Conservation (phyloP, 1,139 yeast species). For the Debaryomycetaceae sp. region DNA sequence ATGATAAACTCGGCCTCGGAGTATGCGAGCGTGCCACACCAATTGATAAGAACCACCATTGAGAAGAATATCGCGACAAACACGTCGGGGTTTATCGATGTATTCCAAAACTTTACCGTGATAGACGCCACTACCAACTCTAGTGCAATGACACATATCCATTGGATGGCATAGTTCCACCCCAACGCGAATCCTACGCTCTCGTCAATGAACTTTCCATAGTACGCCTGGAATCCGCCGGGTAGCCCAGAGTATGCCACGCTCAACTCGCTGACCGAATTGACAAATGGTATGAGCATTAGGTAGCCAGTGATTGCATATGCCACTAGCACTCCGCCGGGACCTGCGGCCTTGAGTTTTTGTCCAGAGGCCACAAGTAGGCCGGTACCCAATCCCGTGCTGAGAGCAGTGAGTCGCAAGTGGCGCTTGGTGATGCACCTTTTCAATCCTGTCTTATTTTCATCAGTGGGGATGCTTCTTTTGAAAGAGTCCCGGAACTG, state of each 20-base stretch:
- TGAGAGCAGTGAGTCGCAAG: constrained; percentile 26
- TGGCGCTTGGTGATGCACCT: constrained; percentile 16
- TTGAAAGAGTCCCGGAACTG: constrained; percentile 7
- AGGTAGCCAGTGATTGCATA: constrained; percentile 27
- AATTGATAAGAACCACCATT: constrained; percentile 42
- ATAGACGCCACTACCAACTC: constrained; percentile 66
- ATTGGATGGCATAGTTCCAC: constrained; percentile 58
- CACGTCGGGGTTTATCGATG: constrained; percentile 45
- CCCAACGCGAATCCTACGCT: constrained; percentile 72
- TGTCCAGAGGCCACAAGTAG: constrained; percentile 26
- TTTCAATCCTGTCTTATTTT: constrained; percentile 4
- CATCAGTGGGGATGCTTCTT: constrained; percentile 5
- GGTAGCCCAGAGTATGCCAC: constrained; percentile 21
- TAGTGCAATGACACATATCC: constrained; percentile 59
- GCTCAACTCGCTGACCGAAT: constrained; percentile 24
- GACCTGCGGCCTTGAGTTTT: constrained; percentile 24
- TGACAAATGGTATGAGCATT: constrained; percentile 27
- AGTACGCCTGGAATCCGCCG: constrained; percentile 27
- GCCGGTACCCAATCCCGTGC: constrained; percentile 31
- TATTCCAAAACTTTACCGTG: constrained; percentile 58
- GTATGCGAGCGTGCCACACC: constrained; percentile 48
- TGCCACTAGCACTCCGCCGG: constrained; percentile 28
- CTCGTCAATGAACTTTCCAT: constrained; percentile 52
- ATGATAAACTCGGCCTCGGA: constrained; percentile 61
- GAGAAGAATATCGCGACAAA: constrained; percentile 61